Percentiles rank a stretch among this genome's conserved stretches.
Conservation (phyloP, 2,329 filamentous ascomycete genomes). For the Aspergillus hortae region DNA sequence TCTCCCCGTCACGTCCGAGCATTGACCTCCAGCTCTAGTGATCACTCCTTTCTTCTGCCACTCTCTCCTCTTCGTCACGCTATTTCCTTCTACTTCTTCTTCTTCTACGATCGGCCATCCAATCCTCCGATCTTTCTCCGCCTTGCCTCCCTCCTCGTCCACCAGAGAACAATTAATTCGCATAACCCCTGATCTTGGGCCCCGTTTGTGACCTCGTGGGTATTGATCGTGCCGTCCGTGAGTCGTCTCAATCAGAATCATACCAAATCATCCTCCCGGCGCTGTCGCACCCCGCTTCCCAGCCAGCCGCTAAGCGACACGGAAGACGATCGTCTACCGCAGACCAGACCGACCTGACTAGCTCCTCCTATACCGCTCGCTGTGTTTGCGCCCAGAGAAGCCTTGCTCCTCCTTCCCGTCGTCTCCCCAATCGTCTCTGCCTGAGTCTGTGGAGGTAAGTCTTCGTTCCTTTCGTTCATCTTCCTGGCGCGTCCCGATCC, state of each 20-base stretch:
- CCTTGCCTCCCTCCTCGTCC: neutral
- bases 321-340: constrained; percentile 31
- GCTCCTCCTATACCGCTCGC: constrained; percentile 18
- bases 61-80: neutral
- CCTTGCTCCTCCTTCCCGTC: constrained; percentile 9
- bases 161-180: neutral
- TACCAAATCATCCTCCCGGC: constrained; percentile 14
- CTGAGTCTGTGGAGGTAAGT: constrained; percentile 17
- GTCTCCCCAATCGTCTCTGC: constrained; percentile 11
- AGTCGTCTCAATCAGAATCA: constrained; percentile 1
- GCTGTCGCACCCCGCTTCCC: constrained; percentile 32
- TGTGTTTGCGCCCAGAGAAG: constrained; percentile 15
- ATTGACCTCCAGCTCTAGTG: too few relatives aligned
- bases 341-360: constrained; percentile 20
- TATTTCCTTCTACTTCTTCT: neutral
- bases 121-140: neutral
- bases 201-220: neutral
- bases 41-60: too few relatives aligned
- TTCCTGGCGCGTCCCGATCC: constrained; percentile 7
- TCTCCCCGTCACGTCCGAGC: too few relatives aligned
- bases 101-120: constrained; percentile 1
- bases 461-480: constrained; percentile 13
- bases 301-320: constrained; percentile 40
- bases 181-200: neutral
- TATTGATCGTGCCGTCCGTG: constrained; percentile 3